These are phyloP conservation scores for Xylaria bambusicola DNA, from an alignment of 495 filamentous ascomycete species.

Conservation along the genomic window DNA sequence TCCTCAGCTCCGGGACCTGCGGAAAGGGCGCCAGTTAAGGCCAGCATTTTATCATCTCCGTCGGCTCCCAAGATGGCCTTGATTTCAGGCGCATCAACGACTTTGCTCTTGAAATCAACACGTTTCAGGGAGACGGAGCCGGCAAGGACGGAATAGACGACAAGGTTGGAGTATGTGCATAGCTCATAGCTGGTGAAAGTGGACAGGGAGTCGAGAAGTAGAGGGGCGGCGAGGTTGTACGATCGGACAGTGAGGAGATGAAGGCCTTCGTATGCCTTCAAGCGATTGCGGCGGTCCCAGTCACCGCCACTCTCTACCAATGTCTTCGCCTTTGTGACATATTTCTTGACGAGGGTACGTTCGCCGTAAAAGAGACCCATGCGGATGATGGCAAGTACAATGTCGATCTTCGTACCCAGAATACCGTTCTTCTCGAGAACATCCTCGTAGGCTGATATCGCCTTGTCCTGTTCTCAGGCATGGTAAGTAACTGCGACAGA, in stretches of 20 bases:
- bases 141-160: slow-evolving; percentile 93
- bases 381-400: slow-evolving; percentile 93
- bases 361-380: slow-evolving; percentile 96
- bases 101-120: slow-evolving; percentile 98
- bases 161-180: slow-evolving; percentile 90
- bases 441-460: slow-evolving; percentile 85
- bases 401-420: slow-evolving; percentile 93
- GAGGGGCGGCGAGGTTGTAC: slow-evolving; percentile 84
- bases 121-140: slow-evolving; percentile 93
- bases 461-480: slow-evolving; percentile 69
- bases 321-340: slow-evolving; percentile 83
- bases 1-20: slow-evolving; percentile 77
- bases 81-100: slow-evolving; percentile 97
- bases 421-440: slow-evolving; percentile 92
- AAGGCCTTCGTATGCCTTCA: slow-evolving; percentile 97
- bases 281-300: slow-evolving; percentile 95
- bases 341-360: slow-evolving; percentile 86
- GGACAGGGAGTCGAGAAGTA: slow-evolving; percentile 92
- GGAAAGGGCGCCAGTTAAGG: slow-evolving; percentile 72
- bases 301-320: slow-evolving; percentile 93
- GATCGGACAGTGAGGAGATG: slow-evolving; percentile 89
- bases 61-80: slow-evolving; percentile 85
- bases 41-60: slow-evolving; percentile 80
- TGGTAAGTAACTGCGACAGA: slow-evolving; percentile 17
- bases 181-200: slow-evolving; percentile 99